phyloP scores from a whole-genome alignment of 345 rosid genomes.

The Dimocarpus longan region DNA sequence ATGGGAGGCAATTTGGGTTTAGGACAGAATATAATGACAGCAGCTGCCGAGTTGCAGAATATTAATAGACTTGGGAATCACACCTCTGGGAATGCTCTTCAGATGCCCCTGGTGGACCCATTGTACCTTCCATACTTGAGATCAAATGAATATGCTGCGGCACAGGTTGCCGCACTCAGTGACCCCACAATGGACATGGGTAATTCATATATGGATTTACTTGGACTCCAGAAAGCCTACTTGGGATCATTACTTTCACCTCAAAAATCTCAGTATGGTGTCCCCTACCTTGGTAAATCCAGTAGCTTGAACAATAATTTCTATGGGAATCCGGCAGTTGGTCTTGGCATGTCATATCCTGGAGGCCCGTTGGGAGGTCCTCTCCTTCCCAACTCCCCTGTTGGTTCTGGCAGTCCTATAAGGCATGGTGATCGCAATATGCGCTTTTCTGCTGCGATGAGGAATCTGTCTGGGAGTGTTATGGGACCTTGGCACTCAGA shows the following conservation, averaged over 20 bases:
- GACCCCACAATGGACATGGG: slow-evolving; percentile 46
- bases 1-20: slow-evolving; percentile 38
- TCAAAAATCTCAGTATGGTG: slow-evolving; percentile 54
- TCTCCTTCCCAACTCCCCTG: slow-evolving; percentile 50
- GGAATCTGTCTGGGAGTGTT: slow-evolving; percentile 51
- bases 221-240: slow-evolving; percentile 60
- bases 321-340: slow-evolving; percentile 52
- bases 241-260: slow-evolving; percentile 45
- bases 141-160: slow-evolving; percentile 51
- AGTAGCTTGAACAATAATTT: slow-evolving; percentile 43
- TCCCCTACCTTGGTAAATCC: slow-evolving; percentile 49
- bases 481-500: slow-evolving; percentile 65
- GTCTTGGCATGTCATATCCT: slow-evolving; percentile 58
- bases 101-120: slow-evolving; percentile 48
- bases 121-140: slow-evolving; percentile 49
- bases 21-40: slow-evolving; percentile 47
- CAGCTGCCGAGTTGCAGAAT: slow-evolving; percentile 49
- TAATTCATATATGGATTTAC: slow-evolving; percentile 56
- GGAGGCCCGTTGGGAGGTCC: slow-evolving; percentile 47
- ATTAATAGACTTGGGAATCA: slow-evolving; percentile 47
- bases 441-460: slow-evolving; percentile 53
- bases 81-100: slow-evolving; percentile 38
- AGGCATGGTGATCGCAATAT: slow-evolving; percentile 51
- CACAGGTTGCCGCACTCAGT: slow-evolving; percentile 52
- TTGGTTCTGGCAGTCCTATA: slow-evolving; percentile 53